A percentile compares a stretch with the other conserved stretches of the same genome.
phyloP scores from a whole-genome alignment of 192 early-diverging fungal species.

The Coemansia asiatica region DNA sequence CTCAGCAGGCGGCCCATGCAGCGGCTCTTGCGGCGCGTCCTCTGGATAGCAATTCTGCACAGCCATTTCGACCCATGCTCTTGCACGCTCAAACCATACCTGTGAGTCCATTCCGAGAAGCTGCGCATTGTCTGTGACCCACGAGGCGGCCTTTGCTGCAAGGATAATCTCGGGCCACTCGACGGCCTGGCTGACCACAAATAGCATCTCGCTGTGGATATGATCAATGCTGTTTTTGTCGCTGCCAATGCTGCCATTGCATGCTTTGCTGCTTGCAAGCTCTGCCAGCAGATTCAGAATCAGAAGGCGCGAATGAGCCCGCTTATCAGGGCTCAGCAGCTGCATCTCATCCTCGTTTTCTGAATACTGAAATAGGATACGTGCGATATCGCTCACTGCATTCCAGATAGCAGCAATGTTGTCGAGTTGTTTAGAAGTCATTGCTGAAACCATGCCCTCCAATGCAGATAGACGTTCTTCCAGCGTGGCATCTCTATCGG shows the following conservation, averaged over 20 bases:
- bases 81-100: conserved; percentile 32
- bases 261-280: conserved; percentile 18
- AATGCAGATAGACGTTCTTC: conserved; percentile 32
- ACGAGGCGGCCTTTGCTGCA: conserved; percentile 28
- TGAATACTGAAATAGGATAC: conserved; percentile 21
- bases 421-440: conserved; percentile 14
- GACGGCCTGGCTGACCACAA: conserved; percentile 14
- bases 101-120: conserved; percentile 12
- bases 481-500: conserved; percentile 16
- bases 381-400: conserved; percentile 27
- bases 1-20: conserved; percentile 7
- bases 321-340: not conserved
- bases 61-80: conserved; percentile 24
- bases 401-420: conserved; percentile 38
- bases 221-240: conserved; percentile 4
- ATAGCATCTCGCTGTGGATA: conserved; percentile 32
- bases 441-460: conserved; percentile 13
- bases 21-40: conserved; percentile 3
- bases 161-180: conserved; percentile 39
- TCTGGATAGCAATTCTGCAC: conserved; percentile 31
- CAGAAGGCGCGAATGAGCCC: conserved; percentile 16
- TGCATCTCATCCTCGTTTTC: conserved; percentile 1
- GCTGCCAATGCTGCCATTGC: conserved; percentile 17
- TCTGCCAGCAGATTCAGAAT: conserved; percentile 23
- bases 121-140: conserved; percentile 31